phyloP scores from a whole-genome alignment of 2,329 filamentous ascomycete genomes.

The Aspergillus neoniger region DNA sequence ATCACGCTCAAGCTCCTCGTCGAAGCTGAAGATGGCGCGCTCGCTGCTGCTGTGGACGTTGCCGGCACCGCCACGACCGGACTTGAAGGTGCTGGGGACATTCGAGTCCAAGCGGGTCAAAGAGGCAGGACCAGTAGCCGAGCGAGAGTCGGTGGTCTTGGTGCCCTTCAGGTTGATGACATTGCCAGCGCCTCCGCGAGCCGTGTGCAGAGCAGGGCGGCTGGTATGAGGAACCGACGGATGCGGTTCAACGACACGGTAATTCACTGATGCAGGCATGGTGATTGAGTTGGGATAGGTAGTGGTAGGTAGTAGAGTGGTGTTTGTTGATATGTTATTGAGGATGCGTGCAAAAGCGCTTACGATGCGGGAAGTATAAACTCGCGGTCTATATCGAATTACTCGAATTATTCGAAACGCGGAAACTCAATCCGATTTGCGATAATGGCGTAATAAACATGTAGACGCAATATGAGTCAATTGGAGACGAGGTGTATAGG shows the following conservation, averaged over 20 bases:
- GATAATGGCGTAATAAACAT: slow-evolving; percentile 1
- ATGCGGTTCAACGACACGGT: slow-evolving; percentile 63
- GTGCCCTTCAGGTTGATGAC: slow-evolving; percentile 55
- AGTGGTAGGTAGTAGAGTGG: slow-evolving; percentile 7
- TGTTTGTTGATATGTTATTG: not conserved
- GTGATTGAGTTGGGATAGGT: slow-evolving; percentile 13
- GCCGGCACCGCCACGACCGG: slow-evolving; percentile 58
- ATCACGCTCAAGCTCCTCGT: slow-evolving; percentile 64
- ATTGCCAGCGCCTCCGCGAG: slow-evolving; percentile 63
- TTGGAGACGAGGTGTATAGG: not conserved
- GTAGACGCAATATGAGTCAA: not conserved
- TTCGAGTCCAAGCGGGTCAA: slow-evolving; percentile 52
- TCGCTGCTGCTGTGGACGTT: slow-evolving; percentile 57
- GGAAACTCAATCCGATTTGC: not conserved
- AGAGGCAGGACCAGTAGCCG: slow-evolving; percentile 51
- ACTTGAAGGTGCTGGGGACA: slow-evolving; percentile 41
- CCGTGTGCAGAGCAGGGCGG: slow-evolving; percentile 54
- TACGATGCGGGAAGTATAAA: not conserved
- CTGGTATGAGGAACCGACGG: slow-evolving; percentile 54
- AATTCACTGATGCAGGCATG: slow-evolving; percentile 43
- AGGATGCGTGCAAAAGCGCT: not conserved
- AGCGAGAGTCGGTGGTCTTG: slow-evolving; percentile 50
- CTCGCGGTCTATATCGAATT: not conserved
- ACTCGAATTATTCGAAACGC: not conserved
- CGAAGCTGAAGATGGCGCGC: slow-evolving; percentile 66